phyloP scores from a whole-genome alignment of 2,329 filamentous ascomycete genomes.

The Penicillium occitanis region DNA sequence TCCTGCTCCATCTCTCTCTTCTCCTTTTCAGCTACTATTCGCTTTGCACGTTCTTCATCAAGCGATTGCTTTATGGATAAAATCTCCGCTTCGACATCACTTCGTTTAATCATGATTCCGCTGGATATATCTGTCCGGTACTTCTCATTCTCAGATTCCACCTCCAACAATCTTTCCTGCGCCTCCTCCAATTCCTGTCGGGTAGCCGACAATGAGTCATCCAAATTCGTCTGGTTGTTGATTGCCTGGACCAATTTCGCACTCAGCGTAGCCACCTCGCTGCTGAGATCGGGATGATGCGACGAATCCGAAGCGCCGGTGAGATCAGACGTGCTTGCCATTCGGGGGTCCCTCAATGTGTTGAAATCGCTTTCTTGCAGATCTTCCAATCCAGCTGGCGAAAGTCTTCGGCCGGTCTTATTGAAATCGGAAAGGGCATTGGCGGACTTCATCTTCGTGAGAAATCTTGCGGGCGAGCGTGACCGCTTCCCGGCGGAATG shows the following conservation, averaged over 20 bases:
- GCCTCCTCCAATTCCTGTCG: conserved; percentile 79
- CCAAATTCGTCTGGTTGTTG: conserved; percentile 89
- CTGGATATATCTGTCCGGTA: conserved; percentile 68
- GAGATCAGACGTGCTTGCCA: conserved; percentile 37
- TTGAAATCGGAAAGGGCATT: conserved; percentile 39
- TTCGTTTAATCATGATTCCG: conserved; percentile 73
- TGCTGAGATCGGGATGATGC: conserved; percentile 61
- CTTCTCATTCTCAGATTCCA: conserved; percentile 70
- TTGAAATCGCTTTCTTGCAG: conserved; percentile 45
- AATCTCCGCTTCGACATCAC: conserved; percentile 72
- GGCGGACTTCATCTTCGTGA: conserved; percentile 48
- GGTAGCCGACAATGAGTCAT: conserved; percentile 80
- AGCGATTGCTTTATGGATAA: conserved; percentile 58
- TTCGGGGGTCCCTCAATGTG: conserved; percentile 48
- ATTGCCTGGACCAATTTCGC: conserved; percentile 97
- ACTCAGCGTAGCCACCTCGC: conserved; percentile 84
- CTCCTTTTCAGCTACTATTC: conserved; percentile 68
- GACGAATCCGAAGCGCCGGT: conserved; percentile 37
- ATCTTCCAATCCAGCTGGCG: conserved; percentile 32
- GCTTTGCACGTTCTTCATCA: conserved; percentile 64
- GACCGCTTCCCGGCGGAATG: conserved; percentile 38
- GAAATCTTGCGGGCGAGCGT: conserved; percentile 36
- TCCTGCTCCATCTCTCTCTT: conserved; percentile 91
- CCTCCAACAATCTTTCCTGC: conserved; percentile 62
- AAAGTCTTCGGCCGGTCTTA: conserved; percentile 30